Evolutionary conservation across 208 protist genomes (phyloP), one percentile per base, ranked within the genome.

Genomic region (Trypanosoma grayi): DNA sequence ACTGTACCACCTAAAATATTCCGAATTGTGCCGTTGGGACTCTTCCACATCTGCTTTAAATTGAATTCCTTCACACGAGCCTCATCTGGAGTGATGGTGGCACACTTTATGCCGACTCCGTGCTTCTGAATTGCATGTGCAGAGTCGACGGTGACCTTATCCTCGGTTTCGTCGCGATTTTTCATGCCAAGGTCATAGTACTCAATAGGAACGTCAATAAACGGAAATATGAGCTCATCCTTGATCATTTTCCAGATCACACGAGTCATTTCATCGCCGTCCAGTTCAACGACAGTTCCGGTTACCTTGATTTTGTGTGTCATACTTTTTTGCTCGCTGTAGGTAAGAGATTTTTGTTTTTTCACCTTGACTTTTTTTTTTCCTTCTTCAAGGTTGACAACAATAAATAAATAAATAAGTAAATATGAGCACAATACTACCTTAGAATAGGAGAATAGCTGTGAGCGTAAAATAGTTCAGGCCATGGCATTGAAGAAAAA

Each of bases 231-330:
- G 24, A 97, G 75, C 65, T 92, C 85, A 9, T 96, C 87, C 67
- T 96, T 95, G 65, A 97, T 97, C 61, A 74, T 57, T 11, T 79
- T 48, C 91, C 90, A 97, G 43, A 97, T 95, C 10, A 97, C 77
- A 51, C 90, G 62, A 7, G 93, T 97, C 92, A 97, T 97, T 64
- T 97, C 93, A 80, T 97, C 93, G 48, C 93, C 93, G 59, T 97
- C 89, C 13, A 97, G 62, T 75, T 97, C 93, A 28, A 94, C 93
- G 31, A 97, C 74, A 34, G 77, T 66, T 53, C 81, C 85, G 9
- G 55, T 65, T 22, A 90, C 83, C 47, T 67, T 62, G 13, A 87
- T 81, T 54, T 87, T 65, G 5, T 61, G 14, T 24, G 24, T 18
- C 54, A 66, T 65, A 40, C 62, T 34, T 41, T 11, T 52, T 34